Percentiles rank a stretch among this genome's conserved stretches.
Evolutionary conservation across 192 early-diverging fungal species (phyloP).

Genomic region (Backusella parvicylindrica): DNA sequence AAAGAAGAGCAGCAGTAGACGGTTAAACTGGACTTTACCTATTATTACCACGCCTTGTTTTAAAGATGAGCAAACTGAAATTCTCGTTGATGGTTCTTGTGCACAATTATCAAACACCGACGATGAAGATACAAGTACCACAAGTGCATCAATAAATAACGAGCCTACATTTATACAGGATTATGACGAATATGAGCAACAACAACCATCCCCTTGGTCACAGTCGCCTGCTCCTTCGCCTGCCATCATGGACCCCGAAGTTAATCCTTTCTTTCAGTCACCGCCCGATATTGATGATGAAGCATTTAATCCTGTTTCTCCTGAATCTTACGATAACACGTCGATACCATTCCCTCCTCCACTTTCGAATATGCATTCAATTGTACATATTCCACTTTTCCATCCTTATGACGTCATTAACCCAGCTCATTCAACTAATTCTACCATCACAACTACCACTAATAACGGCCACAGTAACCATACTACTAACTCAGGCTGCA

Average conservation of each 20-base stretch:
- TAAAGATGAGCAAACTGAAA: slow-evolving; percentile 26
- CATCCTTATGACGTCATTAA: slow-evolving; percentile 37
- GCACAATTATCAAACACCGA: slow-evolving; percentile 9
- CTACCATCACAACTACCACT: neutral
- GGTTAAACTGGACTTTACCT: slow-evolving; percentile 22
- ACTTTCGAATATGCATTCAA: slow-evolving; percentile 40
- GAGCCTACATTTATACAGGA: slow-evolving; percentile 18
- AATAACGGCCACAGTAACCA: neutral
- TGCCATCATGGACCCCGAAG: slow-evolving; percentile 49
- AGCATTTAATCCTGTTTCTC: slow-evolving; percentile 51
- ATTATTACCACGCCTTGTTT: slow-evolving; percentile 29
- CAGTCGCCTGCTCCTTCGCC: slow-evolving; percentile 54
- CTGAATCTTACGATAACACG: slow-evolving; percentile 19
- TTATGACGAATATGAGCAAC: slow-evolving; percentile 54
- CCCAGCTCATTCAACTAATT: slow-evolving; percentile 21
- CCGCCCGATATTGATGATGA: slow-evolving; percentile 51
- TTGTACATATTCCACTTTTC: slow-evolving; percentile 53
- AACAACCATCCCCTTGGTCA: slow-evolving; percentile 53
- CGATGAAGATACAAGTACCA: neutral
- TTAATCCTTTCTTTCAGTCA: slow-evolving; percentile 53
- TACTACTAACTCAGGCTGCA: neutral
- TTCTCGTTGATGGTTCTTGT: slow-evolving; percentile 2
- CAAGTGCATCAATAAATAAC: neutral
- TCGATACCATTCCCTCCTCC: slow-evolving; percentile 29
- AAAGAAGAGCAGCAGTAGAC: slow-evolving; percentile 12